Conservation (phyloP, 495 filamentous ascomycete species). For the Xylaria curta region DNA sequence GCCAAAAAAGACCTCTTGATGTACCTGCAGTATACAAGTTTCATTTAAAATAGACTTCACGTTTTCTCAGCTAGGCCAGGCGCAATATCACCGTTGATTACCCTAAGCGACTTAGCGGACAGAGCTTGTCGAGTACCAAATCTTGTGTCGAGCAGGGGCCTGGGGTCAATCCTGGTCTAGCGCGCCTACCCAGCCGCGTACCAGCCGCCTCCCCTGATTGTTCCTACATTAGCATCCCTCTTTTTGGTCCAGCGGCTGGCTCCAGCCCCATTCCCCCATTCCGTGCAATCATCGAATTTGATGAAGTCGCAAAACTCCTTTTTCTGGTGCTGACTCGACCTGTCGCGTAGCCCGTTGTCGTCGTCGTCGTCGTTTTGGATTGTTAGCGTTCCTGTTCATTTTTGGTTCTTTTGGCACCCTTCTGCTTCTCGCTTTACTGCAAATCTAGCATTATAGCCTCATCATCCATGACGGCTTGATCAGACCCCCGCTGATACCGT, state of each 20-base stretch:
- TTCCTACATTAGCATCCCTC: slow-evolving; percentile 6
- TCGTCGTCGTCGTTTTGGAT: slow-evolving; percentile 14
- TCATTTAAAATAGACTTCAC: not conserved
- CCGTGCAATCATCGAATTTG: not conserved
- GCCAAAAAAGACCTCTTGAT: not conserved
- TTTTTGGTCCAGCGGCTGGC: not conserved
- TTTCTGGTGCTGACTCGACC: slow-evolving; percentile 17
- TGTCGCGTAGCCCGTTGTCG: slow-evolving; percentile 14
- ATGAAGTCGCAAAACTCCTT: slow-evolving; percentile 28
- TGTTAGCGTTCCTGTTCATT: slow-evolving; percentile 4
- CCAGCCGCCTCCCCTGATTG: slow-evolving; percentile 16
- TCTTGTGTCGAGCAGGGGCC: not conserved
- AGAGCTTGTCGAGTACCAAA: not conserved
- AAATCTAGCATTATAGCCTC: slow-evolving; percentile 2
- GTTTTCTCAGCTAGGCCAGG: not conserved
- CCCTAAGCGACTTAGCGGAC: slow-evolving; percentile 2
- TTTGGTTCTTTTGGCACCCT: not conserved
- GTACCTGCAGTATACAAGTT: not conserved
- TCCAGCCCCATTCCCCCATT: slow-evolving; percentile 18
- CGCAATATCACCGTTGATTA: not conserved
- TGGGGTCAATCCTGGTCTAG: slow-evolving; percentile 21
- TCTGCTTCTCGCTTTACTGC: not conserved
- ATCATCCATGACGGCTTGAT: not conserved
- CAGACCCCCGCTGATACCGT: slow-evolving; percentile 2
- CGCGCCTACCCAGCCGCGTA: slow-evolving; percentile 18